Conservation (phyloP, 2,329 filamentous ascomycete species). For the Penicillium sp. region DNA sequence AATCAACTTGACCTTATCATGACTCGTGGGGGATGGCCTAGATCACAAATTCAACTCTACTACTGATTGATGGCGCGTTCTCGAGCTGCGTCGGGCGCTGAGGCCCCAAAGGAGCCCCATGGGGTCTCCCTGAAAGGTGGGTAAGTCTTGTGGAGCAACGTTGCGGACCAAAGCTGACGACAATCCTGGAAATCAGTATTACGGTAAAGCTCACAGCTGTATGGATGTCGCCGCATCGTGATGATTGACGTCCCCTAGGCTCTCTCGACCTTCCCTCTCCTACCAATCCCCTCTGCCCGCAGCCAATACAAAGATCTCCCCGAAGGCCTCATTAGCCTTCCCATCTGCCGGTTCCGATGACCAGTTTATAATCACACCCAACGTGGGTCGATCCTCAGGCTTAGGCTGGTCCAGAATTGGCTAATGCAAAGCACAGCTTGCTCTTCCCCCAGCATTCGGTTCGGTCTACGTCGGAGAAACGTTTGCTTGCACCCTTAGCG, state of each 20-base stretch:
- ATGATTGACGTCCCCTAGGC: conserved; percentile 50
- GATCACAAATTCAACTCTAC: background rate
- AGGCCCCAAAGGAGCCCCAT: conserved; percentile 68
- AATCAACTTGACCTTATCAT: conserved; percentile 4
- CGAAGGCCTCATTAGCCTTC: conserved; percentile 74
- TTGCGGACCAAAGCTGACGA: conserved; percentile 11
- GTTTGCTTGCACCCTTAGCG: conserved; percentile 91
- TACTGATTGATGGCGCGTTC: conserved; percentile 41
- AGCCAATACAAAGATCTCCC: conserved; percentile 52
- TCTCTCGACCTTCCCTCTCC: conserved; percentile 67
- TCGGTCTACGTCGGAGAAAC: conserved; percentile 94
- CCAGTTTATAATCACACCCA: conserved; percentile 58
- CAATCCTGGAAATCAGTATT: conserved; percentile 29
- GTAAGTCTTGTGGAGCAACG: conserved; percentile 8
- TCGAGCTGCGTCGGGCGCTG: conserved; percentile 43
- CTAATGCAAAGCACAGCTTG: conserved; percentile 53
- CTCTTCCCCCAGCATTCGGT: conserved; percentile 86
- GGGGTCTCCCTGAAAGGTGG: conserved; percentile 72
- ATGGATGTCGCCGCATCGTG: background rate
- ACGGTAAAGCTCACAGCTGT: conserved; percentile 31
- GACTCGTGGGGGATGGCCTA: conserved; percentile 7
- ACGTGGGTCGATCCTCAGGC: conserved; percentile 37
- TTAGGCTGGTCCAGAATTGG: background rate
- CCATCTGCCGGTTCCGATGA: conserved; percentile 52
- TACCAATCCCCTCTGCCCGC: conserved; percentile 46